Evolutionary conservation across 805 yeast species (phyloP), one percentile per base, ranked within the genome.

Genomic region (Saturnispora saitoi): DNA sequence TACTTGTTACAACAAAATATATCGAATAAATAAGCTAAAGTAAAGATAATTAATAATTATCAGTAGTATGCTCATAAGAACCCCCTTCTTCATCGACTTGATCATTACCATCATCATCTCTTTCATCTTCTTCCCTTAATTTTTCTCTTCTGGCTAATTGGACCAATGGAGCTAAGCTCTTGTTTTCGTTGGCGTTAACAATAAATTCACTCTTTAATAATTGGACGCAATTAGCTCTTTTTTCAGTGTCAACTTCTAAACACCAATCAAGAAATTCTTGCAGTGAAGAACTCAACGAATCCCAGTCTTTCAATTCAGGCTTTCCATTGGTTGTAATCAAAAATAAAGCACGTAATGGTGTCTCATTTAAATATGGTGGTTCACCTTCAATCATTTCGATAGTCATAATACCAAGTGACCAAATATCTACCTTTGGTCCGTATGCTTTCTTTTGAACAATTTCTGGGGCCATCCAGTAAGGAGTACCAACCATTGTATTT

Each of bases 401-500:
- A 3, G 90, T 81, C 93, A 84, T 84, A 54, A 84, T 85, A 42
- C 93, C 93, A 50, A 84, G 66, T 3, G 87, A 80, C 93, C 93
- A 84, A 22, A 85, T 81, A 59, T 84, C 93, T 26, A 84, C 88
- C 61, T 85, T 85, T 45, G 84, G 86, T 43, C 84, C 93, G 59
- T 84, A 84, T 54, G 83, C 88, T 58, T 83, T 82, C 58, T 82
- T 86, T 56, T 78, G 80, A 36, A 84, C 89, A 41, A 84, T 89
- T 64, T 84, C 93, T 1, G 93, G 93, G 0, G 93, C 93, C 93
- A 84, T 84, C 93, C 93, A 84, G 65, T 84, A 84, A 9, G 93
- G 91, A 1, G 93, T 84, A 6, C 93, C 93, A 4, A 84, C 93
- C 91, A 84, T 83, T 3, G 93, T 84, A 29, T 88, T 86, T 51